phyloP scores from a whole-genome alignment of 1,284 basidiomycete species.

The Abortiporus biennis region DNA sequence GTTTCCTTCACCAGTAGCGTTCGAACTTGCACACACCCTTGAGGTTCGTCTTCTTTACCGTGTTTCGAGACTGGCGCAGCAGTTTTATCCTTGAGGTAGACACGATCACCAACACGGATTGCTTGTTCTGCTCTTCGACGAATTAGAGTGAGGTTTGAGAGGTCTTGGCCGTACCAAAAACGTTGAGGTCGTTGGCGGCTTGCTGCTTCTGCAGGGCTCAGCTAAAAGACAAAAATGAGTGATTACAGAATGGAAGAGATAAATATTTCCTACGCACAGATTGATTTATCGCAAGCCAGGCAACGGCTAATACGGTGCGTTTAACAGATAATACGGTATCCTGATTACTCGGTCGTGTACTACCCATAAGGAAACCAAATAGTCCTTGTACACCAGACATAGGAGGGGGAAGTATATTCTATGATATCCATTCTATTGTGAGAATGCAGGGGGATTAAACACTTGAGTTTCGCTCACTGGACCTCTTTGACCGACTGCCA shows the following conservation, averaged over 20 bases:
- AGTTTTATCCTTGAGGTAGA: constrained; percentile 42
- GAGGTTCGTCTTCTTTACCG: constrained; percentile 40
- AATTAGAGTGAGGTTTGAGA: constrained; percentile 63
- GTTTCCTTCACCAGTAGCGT: constrained; percentile 68
- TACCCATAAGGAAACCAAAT: constrained; percentile 40
- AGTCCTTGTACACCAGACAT: constrained; percentile 36
- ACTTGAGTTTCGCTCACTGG: constrained; percentile 41
- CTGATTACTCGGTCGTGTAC: constrained; percentile 33
- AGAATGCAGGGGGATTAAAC: not conserved
- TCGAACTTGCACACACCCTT: constrained; percentile 42
- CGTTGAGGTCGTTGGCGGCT: constrained; percentile 59
- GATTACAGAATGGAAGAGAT: not conserved
- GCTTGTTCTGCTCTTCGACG: constrained; percentile 55
- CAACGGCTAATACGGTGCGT: constrained; percentile 76
- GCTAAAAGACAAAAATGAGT: constrained; percentile 31
- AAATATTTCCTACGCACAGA: constrained; percentile 47
- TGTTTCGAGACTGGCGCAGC: constrained; percentile 50
- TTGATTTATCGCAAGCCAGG: constrained; percentile 90
- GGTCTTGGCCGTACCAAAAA: constrained; percentile 69
- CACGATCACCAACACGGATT: constrained; percentile 65
- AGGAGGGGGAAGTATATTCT: constrained; percentile 66
- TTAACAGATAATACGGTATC: constrained; percentile 72
- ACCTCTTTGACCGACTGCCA: constrained; percentile 68
- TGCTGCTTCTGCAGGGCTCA: constrained; percentile 50
- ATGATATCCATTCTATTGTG: constrained; percentile 3